Evolutionary conservation across 345 rosid genomes (phyloP), one percentile per base, ranked within the genome.

Genomic region (Gossypium australe): DNA sequence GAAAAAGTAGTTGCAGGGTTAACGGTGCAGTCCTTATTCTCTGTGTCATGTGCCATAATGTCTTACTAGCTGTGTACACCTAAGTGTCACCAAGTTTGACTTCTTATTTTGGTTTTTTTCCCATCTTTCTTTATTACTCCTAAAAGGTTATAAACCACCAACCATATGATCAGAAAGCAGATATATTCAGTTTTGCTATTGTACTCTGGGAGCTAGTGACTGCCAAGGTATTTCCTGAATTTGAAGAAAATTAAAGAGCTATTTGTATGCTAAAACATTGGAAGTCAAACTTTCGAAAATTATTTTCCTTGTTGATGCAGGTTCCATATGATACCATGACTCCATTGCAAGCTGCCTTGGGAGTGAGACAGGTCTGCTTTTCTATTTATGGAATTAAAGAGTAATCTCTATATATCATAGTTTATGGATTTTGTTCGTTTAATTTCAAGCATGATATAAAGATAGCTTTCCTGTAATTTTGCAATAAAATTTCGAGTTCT

Each of bases 201-300:
- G 97, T 91, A 22, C 78, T 91, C 53, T 91, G 97, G 97, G 93
- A 91, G 82, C 84, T 89, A 47, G 74, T 91, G 71, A 91, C 97
- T 45, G 92, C 92, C 45, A 87, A 89, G 96, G 93, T 90, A 78
- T 80, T 22, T 73, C 52, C 71, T 27, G 66, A 63, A 45, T 13
- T 63, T 56, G 51, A 25, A 11, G 11, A 56, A 24, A n/a, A 11
- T 72, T 45, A 55, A 52, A 47, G 29, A 44, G 41, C 34, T 43
- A 44, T 44, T 44, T 73, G 11, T 48, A 48, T 7, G 14, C 64
- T 24, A 61, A 48, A 74, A 48, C 52, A 4, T 51, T 16, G 55
- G 55, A 38, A 59, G 66, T 70, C 59, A 57, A 24, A 66, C 27
- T 38, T n/a, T 16, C 17, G 55, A 64, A 56, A 59, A 73, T 53